Conservation (phyloP, 106 monocot genomes). For the Dioscorea alata region DNA sequence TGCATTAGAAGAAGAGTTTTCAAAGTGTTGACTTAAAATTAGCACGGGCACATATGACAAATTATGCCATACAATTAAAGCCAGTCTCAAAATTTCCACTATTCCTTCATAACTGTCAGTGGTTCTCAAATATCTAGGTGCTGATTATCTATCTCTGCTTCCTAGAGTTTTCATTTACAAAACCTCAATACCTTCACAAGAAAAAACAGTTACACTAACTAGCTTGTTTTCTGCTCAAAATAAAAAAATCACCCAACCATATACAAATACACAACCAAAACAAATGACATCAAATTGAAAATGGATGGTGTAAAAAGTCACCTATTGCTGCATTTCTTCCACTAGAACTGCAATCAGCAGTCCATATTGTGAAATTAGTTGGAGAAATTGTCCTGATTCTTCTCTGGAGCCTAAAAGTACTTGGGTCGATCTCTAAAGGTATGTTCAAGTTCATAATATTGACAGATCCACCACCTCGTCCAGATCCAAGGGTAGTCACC, state of each 20-base stretch:
- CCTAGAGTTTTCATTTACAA: too few species aligned
- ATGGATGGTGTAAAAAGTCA: slow-evolving; percentile 20
- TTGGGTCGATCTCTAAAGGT: slow-evolving; percentile 22
- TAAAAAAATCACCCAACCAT: neutral
- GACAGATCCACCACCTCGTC: slow-evolving; percentile 50
- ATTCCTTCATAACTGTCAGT: too few species aligned
- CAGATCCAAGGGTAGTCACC: slow-evolving; percentile 81
- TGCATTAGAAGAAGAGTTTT: too few species aligned
- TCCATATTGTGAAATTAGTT: slow-evolving; percentile 72
- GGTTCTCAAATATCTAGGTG: too few species aligned
- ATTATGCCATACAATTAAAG: too few species aligned
- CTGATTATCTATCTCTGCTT: too few species aligned
- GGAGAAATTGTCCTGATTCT: slow-evolving; percentile 25
- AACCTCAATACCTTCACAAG: too few species aligned
- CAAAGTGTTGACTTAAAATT: too few species aligned
- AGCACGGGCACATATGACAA: too few species aligned
- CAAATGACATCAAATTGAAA: neutral
- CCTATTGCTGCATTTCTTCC: slow-evolving; percentile 64
- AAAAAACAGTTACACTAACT: too few species aligned
- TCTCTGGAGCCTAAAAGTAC: neutral
- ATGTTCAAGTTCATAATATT: slow-evolving; percentile 46
- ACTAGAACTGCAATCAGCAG: slow-evolving; percentile 42
- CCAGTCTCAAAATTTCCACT: too few species aligned
- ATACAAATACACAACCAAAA: neutral
- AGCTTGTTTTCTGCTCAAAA: neutral